Conservation (phyloP, 2,329 filamentous ascomycete genomes). For the Lomentospora prolificans region DNA sequence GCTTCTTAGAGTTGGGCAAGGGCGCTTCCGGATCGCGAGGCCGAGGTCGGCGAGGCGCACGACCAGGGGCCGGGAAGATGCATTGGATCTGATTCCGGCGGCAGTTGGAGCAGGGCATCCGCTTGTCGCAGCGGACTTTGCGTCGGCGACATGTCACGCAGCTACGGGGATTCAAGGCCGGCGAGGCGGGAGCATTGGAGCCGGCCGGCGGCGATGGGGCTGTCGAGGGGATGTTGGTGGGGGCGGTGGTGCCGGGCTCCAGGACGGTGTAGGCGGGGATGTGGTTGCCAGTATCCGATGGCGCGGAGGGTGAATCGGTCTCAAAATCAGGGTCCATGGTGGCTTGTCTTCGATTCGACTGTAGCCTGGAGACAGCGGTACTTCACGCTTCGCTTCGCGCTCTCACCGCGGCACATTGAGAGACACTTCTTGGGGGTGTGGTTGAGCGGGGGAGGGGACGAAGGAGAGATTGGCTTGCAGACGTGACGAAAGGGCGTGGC, state of each 20-base stretch:
- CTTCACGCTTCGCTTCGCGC: not conserved
- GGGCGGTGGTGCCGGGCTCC: slow-evolving; percentile 10
- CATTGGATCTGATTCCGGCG: slow-evolving; percentile 61
- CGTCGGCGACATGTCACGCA: slow-evolving; percentile 42
- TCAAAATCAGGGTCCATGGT: slow-evolving; percentile 2
- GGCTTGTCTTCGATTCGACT: not conserved
- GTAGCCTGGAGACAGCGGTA: no score
- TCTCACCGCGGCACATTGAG: not conserved
- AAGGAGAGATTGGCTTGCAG: not conserved
- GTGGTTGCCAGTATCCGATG: slow-evolving; percentile 1
- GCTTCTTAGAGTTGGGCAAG: slow-evolving; percentile 47
- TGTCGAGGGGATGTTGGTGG: slow-evolving; percentile 7
- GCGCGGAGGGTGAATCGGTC: slow-evolving; percentile 3
- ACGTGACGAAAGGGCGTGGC: not conserved
- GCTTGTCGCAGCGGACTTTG: slow-evolving; percentile 71
- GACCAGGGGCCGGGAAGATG: slow-evolving; percentile 63
- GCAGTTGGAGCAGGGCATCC: slow-evolving; percentile 68
- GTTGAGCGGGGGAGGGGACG: not conserved
- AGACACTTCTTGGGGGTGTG: not conserved
- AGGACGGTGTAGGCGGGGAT: slow-evolving; percentile 10
- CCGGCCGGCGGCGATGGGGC: not conserved
- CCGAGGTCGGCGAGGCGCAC: slow-evolving; percentile 58
- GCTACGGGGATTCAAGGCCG: slow-evolving; percentile 35
- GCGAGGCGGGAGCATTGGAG: slow-evolving; percentile 20
- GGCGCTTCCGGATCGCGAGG: slow-evolving; percentile 54